These are phyloP conservation scores for Eucalyptus albens DNA, from an alignment of 345 rosid genomes.

Conservation along the genomic window DNA sequence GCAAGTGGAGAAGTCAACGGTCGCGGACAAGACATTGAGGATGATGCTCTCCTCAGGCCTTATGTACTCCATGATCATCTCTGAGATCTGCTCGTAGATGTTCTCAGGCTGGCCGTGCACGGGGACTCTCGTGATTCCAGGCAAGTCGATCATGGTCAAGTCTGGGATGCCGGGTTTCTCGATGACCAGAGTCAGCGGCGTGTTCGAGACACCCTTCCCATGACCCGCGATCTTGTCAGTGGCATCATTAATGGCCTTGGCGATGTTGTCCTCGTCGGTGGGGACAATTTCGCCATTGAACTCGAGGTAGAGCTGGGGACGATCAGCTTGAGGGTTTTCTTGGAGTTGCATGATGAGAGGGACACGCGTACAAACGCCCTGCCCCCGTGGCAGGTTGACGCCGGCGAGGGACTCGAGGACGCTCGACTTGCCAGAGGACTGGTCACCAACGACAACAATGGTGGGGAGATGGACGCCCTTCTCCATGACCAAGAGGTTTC, in stretches of 20 bases:
- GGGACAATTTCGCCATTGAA: constrained; percentile 1
- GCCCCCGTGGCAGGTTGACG: neutral
- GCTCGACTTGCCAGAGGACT: constrained; percentile 29
- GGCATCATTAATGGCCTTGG: constrained; percentile 13
- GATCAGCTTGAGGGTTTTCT: neutral
- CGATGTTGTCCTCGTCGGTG: constrained; percentile 11
- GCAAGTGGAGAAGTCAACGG: constrained; percentile 32
- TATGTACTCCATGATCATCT: constrained; percentile 26
- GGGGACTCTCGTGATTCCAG: constrained; percentile 38
- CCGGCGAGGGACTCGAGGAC: constrained; percentile 21
- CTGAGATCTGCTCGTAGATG: constrained; percentile 24
- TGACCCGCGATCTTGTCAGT: constrained; percentile 28
- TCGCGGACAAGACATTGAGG: constrained; percentile 33
- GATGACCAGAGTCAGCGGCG: constrained; percentile 23
- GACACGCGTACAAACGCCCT: constrained; percentile 33
- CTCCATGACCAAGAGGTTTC: constrained; percentile 17
- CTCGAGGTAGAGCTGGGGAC: constrained; percentile 18
- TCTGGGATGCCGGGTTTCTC: constrained; percentile 34
- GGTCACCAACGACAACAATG: constrained; percentile 44
- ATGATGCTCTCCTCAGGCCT: constrained; percentile 32
- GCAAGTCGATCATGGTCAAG: constrained; percentile 44
- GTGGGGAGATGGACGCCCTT: constrained; percentile 45
- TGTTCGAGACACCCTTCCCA: constrained; percentile 29
- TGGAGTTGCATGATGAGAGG: constrained; percentile 50
- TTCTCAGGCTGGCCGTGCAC: constrained; percentile 38